Evolutionary conservation across 176 grass and related monocot species (phyloP).

Genomic region (Neostapfia colusana): DNA sequence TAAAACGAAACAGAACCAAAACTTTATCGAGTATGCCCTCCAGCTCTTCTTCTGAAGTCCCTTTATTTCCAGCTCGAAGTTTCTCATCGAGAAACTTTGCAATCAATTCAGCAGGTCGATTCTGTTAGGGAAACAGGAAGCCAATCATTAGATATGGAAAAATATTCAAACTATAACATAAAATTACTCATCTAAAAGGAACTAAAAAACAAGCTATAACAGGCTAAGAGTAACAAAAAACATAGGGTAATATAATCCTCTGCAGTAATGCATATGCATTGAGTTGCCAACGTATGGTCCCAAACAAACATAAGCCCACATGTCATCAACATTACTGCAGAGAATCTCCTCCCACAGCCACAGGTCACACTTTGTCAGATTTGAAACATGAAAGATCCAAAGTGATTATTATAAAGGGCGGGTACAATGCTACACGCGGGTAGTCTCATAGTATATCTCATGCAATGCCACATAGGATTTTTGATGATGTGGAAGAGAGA

Average conservation of each 20-base stretch:
- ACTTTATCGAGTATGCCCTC: slow-evolving; percentile 95
- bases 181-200: slow-evolving; percentile 13
- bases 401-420: not conserved
- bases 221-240: not conserved
- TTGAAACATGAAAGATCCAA: not conserved
- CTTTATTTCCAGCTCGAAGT: slow-evolving; percentile 99
- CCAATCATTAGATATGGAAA: not conserved
- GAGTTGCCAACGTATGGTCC: too few relatives aligned
- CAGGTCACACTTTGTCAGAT: not conserved
- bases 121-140: slow-evolving; percentile 56
- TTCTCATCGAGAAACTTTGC: slow-evolving; percentile 99
- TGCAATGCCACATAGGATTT: too few relatives aligned
- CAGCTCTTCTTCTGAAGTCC: slow-evolving; percentile 99
- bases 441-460: too few relatives aligned
- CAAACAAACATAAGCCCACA: not conserved
- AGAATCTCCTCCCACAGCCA: not conserved
- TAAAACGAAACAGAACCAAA: slow-evolving; percentile 97
- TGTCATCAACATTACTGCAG: not conserved
- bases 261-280: not conserved
- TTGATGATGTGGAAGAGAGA: too few relatives aligned
- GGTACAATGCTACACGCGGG: too few relatives aligned
- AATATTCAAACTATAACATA: slow-evolving; percentile 6
- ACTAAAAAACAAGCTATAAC: not conserved
- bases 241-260: not conserved
- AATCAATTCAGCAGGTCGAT: slow-evolving; percentile 96